Percentiles rank a stretch among this genome's conserved stretches.
These are phyloP conservation scores for Geranium rotundifolium DNA, from an alignment of 345 rosid genomes.

Conservation along the genomic window DNA sequence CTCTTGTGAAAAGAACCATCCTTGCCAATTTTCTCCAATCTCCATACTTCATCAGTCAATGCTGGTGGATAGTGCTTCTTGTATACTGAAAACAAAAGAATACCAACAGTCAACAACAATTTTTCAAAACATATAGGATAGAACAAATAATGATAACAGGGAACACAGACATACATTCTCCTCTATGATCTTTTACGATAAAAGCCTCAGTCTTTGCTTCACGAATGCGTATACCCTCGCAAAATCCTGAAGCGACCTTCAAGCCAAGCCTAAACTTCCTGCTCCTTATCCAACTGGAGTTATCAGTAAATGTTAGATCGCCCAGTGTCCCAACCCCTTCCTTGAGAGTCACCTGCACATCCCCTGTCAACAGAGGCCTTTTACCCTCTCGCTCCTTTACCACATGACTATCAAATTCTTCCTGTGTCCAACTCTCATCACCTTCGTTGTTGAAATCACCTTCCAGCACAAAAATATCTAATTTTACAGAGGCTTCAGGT, in stretches of 20 bases:
- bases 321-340: constrained; percentile 30
- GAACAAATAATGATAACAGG: not conserved
- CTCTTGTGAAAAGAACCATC: not conserved
- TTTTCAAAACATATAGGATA: not conserved
- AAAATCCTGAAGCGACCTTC: constrained; percentile 29
- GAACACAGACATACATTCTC: constrained; percentile 17
- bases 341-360: constrained; percentile 24
- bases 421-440: constrained; percentile 18
- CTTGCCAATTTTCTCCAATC: constrained; percentile 6
- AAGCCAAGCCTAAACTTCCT: constrained; percentile 29
- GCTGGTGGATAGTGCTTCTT: constrained; percentile 2
- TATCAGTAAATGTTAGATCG: constrained; percentile 26
- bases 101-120: constrained; percentile 12
- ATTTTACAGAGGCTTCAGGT: constrained; percentile 23
- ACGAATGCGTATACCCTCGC: constrained; percentile 19
- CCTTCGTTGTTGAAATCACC: constrained; percentile 31
- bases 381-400: constrained; percentile 33
- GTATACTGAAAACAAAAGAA: no score
- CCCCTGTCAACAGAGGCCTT: constrained; percentile 30
- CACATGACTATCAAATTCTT: constrained; percentile 24
- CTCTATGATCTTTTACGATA: constrained; percentile 24
- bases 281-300: constrained; percentile 36
- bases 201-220: constrained; percentile 36
- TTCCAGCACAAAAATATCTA: constrained; percentile 26
- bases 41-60: constrained; percentile 1